Conservation (phyloP, 257 asterid species). For the Fraxinus anomala region DNA sequence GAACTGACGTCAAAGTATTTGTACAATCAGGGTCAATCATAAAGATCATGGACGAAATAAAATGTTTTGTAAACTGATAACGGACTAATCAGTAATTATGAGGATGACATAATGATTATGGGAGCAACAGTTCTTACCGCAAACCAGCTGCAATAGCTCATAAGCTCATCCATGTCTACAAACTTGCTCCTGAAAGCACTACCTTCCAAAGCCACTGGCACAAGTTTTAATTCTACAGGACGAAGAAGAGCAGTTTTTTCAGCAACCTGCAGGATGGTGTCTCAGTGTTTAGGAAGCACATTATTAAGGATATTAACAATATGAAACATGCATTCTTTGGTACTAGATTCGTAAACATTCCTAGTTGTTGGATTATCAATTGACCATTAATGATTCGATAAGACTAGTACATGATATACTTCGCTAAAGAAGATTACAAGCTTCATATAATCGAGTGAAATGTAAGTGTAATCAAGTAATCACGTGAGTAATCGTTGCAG, state of each 20-base stretch:
- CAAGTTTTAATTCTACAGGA: slow-evolving; percentile 78
- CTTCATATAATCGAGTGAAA: neutral
- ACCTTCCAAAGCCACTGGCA: slow-evolving; percentile 88
- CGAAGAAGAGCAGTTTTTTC: slow-evolving; percentile 97
- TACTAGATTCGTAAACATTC: neutral
- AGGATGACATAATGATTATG: slow-evolving; percentile 17
- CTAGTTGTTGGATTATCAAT: neutral
- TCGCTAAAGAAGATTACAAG: neutral
- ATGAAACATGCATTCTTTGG: neutral
- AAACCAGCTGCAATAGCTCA: slow-evolving; percentile 99
- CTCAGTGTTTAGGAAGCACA: neutral
- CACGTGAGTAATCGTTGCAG: neutral
- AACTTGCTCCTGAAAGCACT: slow-evolving; percentile 87
- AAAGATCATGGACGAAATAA: slow-evolving; percentile 25
- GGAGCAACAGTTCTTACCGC: slow-evolving; percentile 66
- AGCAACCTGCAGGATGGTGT: slow-evolving; percentile 71
- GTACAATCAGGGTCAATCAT: neutral
- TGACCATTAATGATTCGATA: neutral
- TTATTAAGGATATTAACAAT: neutral
- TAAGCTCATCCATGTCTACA: slow-evolving; percentile 88
- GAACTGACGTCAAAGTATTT: neutral
- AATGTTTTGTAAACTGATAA: slow-evolving; percentile 11
- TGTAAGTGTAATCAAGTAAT: neutral
- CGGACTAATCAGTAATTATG: slow-evolving; percentile 1
- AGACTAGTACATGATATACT: slow-evolving; percentile 1